phyloP scores from a whole-genome alignment of 2,329 filamentous ascomycete genomes.

The Botrytis pseudocinerea region DNA sequence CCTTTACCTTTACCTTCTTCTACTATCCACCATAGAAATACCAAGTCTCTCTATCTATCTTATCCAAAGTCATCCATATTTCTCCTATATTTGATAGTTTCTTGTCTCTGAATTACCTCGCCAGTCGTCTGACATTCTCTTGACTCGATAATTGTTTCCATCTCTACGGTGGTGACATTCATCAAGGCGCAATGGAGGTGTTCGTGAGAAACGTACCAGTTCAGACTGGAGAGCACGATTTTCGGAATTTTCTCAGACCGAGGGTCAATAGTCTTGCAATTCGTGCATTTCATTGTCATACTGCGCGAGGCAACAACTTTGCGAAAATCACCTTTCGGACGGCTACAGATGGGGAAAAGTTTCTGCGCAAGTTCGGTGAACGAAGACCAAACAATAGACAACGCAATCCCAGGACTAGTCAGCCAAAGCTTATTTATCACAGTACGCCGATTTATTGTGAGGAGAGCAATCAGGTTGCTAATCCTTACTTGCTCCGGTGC shows the following conservation, averaged over 20 bases:
- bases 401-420: neutral
- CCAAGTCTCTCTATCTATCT: neutral
- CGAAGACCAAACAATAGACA: slow-evolving; percentile 5
- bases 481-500: slow-evolving; percentile 30
- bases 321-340: slow-evolving; percentile 51
- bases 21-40: neutral
- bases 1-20: neutral
- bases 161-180: neutral
- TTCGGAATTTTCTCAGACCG: slow-evolving; percentile 45
- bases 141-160: neutral
- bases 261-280: slow-evolving; percentile 45
- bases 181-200: slow-evolving; percentile 47
- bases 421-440: slow-evolving; percentile 26
- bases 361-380: slow-evolving; percentile 44
- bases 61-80: too few relatives aligned
- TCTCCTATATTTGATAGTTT: neutral
- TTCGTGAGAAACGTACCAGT: slow-evolving; percentile 47
- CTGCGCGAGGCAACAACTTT: slow-evolving; percentile 44
- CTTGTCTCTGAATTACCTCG: neutral
- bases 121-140: neutral
- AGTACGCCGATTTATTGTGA: slow-evolving; percentile 33
- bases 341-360: slow-evolving; percentile 43
- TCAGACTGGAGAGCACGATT: slow-evolving; percentile 45
- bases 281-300: slow-evolving; percentile 47
- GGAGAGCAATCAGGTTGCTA: slow-evolving; percentile 33